These are phyloP conservation scores for Baorangia bicolor DNA, from an alignment of 768 basidiomycete species.

Conservation along the genomic window DNA sequence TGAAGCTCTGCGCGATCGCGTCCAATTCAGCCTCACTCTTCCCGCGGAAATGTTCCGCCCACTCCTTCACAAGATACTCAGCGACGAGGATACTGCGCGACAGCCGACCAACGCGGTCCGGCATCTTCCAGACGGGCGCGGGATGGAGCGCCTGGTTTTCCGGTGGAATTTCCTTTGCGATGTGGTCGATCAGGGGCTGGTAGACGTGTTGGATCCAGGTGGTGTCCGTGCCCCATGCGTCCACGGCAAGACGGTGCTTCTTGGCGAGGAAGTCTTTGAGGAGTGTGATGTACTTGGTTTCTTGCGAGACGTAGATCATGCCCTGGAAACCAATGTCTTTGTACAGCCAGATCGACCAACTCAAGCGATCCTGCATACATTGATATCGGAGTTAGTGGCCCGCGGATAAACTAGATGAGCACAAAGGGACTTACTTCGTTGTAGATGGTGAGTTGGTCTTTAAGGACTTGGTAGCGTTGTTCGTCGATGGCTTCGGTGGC, in stretches of 20 bases:
- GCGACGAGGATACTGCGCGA: slow-evolving; percentile 66
- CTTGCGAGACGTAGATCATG: slow-evolving; percentile 71
- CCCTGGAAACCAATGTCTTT: slow-evolving; percentile 87
- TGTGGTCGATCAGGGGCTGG: slow-evolving; percentile 61
- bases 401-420: not conserved
- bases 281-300: slow-evolving; percentile 70
- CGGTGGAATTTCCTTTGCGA: slow-evolving; percentile 53
- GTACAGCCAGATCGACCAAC: slow-evolving; percentile 88
- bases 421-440: slow-evolving; percentile 32
- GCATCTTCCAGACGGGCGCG: slow-evolving; percentile 60
- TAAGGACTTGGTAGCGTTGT: slow-evolving; percentile 59
- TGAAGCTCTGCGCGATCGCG: slow-evolving; percentile 72
- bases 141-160: slow-evolving; percentile 60
- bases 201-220: slow-evolving; percentile 55
- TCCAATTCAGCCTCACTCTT: slow-evolving; percentile 63
- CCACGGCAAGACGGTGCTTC: slow-evolving; percentile 75
- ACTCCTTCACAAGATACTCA: slow-evolving; percentile 71
- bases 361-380: slow-evolving; percentile 51
- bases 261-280: slow-evolving; percentile 69
- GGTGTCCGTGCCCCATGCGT: slow-evolving; percentile 77
- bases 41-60: slow-evolving; percentile 67
- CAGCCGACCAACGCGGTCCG: slow-evolving; percentile 53
- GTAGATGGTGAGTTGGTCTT: slow-evolving; percentile 75
- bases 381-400: not conserved
- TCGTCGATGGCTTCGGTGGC: slow-evolving; percentile 67